Evolutionary conservation across 495 filamentous ascomycete genomes (phyloP).

Genomic region (Chaetomium fimeti): DNA sequence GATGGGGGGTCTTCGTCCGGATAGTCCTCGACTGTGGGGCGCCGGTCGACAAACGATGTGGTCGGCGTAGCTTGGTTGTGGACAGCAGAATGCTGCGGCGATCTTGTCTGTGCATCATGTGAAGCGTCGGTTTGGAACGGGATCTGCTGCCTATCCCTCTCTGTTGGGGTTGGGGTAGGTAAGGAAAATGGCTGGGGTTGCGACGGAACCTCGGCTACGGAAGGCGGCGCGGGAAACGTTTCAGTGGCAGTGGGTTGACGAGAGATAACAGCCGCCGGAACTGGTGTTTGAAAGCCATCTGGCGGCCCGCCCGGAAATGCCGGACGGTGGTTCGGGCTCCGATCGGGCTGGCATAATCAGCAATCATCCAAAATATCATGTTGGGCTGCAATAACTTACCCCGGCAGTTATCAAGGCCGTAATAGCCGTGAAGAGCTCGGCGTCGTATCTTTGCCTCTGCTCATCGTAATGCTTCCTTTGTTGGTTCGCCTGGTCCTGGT

Average conservation of each 20-base stretch:
- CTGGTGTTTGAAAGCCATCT: neutral
- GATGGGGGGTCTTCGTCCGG: too few relatives aligned
- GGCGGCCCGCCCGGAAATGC: neutral
- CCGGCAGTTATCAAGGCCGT: neutral
- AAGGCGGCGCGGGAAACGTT: neutral
- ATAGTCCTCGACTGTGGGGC: too few relatives aligned
- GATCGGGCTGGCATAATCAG: neutral
- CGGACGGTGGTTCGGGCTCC: neutral
- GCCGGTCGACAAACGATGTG: neutral
- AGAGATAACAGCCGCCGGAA: neutral
- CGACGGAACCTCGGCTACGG: conserved; percentile 8
- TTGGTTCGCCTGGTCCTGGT: neutral
- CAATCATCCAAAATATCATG: neutral
- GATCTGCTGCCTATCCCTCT: neutral
- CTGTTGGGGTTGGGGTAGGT: neutral
- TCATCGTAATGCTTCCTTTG: conserved; percentile 4
- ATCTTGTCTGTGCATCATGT: neutral
- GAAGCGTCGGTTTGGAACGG: neutral
- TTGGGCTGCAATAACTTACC: neutral
- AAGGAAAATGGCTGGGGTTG: neutral
- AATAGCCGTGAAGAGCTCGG: neutral
- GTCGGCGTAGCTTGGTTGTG: neutral
- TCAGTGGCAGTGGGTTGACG: neutral
- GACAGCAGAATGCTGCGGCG: neutral
- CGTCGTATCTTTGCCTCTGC: neutral